These are phyloP conservation scores for Tulasnella sp. DNA, from an alignment of 768 basidiomycete genomes.

Conservation along the genomic window DNA sequence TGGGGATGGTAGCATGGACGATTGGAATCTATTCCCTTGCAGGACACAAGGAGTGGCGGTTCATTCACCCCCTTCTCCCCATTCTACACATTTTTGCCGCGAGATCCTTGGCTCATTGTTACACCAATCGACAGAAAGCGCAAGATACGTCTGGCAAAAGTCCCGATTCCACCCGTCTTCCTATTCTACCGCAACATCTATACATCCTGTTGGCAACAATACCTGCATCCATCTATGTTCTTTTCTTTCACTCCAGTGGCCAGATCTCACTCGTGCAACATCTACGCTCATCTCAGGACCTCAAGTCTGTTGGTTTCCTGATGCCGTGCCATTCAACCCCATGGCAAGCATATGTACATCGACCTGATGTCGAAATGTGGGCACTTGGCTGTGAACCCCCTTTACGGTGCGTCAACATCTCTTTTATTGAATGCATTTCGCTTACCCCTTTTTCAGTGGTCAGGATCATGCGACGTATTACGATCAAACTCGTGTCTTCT, in stretches of 20 bases:
- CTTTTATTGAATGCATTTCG: constrained; percentile 9
- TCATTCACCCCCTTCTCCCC: constrained; percentile 84
- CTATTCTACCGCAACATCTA: constrained; percentile 29
- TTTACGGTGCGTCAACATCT: constrained; percentile 42
- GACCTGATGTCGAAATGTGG: constrained; percentile 61
- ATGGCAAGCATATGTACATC: constrained; percentile 78
- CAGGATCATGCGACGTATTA: constrained; percentile 45
- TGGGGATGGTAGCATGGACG: constrained; percentile 36
- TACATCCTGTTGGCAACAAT: constrained; percentile 40
- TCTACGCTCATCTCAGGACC: constrained; percentile 37
- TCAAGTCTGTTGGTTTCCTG: constrained; percentile 55
- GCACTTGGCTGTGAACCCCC: constrained; percentile 90
- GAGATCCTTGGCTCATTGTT: constrained; percentile 48
- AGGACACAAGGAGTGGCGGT: constrained; percentile 96
- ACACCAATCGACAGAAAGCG: constrained; percentile 17
- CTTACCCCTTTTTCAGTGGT: constrained; percentile 27
- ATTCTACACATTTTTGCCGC: constrained; percentile 68
- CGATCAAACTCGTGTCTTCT: constrained; percentile 79
- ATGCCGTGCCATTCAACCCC: constrained; percentile 98
- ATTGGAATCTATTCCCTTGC: constrained; percentile 58
- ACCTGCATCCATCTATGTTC: constrained; percentile 52
- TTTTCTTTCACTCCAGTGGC: constrained; percentile 63
- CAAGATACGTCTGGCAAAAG: background rate
- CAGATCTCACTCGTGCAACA: constrained; percentile 66
- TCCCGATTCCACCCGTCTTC: constrained; percentile 21